Conservation (phyloP, 202 grass and related monocot genomes). For the Zoysia matrella region DNA sequence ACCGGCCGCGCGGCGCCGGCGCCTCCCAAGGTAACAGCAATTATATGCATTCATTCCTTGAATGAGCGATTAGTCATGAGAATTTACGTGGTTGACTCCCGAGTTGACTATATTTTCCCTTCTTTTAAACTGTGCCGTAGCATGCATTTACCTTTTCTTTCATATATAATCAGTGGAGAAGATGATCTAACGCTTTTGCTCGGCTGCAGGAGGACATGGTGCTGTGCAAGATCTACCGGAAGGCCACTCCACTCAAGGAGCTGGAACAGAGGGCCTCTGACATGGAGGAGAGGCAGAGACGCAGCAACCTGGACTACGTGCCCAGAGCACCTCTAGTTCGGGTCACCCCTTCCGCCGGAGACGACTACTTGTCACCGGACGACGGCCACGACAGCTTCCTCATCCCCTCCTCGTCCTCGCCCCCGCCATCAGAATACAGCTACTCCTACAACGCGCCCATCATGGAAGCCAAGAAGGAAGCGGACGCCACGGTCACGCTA, state of each 20-base stretch:
- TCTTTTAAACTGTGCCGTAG: neutral
- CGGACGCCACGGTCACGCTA: constrained; percentile 37
- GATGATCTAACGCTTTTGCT: neutral
- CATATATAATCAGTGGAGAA: neutral
- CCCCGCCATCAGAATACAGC: constrained; percentile 14
- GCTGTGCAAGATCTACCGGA: constrained; percentile 89
- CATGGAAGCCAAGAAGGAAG: constrained; percentile 51
- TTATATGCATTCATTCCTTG: neutral
- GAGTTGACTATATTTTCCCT: constrained; percentile 11
- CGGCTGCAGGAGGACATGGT: constrained; percentile 73
- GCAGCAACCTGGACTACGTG: constrained; percentile 3
- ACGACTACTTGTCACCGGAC: constrained; percentile 52
- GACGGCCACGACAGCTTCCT: constrained; percentile 44
- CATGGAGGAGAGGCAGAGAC: constrained; percentile 53
- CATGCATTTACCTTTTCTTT: neutral
- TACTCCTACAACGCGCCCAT: neutral
- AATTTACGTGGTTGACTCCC: constrained; percentile 32
- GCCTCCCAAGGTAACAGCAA: constrained; percentile 48
- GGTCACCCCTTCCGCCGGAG: constrained; percentile 8
- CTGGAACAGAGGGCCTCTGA: constrained; percentile 67
- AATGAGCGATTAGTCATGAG: neutral
- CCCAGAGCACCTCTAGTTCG: neutral
- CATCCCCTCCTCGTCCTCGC: constrained; percentile 30
- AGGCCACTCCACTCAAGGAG: constrained; percentile 80
- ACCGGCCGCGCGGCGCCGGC: neutral